These are phyloP conservation scores for Beta corolliflora DNA, from an alignment of 179 eudicot species.

Conservation along the genomic window DNA sequence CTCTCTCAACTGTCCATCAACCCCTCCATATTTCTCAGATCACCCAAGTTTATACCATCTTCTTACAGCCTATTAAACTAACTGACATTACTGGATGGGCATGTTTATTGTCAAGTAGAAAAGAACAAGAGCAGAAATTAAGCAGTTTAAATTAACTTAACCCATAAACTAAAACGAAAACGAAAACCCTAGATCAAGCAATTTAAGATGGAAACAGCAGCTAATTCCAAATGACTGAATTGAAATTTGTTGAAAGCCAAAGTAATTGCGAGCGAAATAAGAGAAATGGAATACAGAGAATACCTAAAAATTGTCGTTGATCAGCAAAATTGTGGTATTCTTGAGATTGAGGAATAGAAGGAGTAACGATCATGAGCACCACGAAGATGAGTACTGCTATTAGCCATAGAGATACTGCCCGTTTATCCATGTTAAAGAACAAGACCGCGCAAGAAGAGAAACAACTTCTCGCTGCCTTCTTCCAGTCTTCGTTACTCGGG, in stretches of 20 bases:
- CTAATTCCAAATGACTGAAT: background rate
- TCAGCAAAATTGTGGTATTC: slow-evolving; percentile 88
- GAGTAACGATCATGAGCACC: slow-evolving; percentile 74
- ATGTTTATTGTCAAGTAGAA: background rate
- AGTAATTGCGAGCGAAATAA: background rate
- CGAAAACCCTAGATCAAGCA: background rate
- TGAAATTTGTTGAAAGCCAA: background rate
- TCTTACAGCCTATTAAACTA: background rate
- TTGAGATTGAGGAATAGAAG: slow-evolving; percentile 76
- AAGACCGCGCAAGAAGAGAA: too few relatives aligned
- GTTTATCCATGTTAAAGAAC: slow-evolving; percentile 41
- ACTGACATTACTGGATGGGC: too few relatives aligned
- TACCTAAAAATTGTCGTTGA: slow-evolving; percentile 71
- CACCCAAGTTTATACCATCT: background rate
- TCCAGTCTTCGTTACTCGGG: too few relatives aligned
- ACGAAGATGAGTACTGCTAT: slow-evolving; percentile 61
- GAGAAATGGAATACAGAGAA: background rate
- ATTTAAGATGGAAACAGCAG: background rate
- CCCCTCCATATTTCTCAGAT: too few relatives aligned
- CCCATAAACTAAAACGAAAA: background rate
- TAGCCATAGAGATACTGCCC: slow-evolving; percentile 48
- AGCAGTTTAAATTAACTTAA: background rate
- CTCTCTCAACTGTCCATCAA: too few relatives aligned
- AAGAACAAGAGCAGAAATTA: background rate
- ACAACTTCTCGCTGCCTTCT: too few relatives aligned